A percentile compares a stretch with the other conserved stretches of the same genome.
Conservation (phyloP, 768 basidiomycete species). For the Suillus spraguei region DNA sequence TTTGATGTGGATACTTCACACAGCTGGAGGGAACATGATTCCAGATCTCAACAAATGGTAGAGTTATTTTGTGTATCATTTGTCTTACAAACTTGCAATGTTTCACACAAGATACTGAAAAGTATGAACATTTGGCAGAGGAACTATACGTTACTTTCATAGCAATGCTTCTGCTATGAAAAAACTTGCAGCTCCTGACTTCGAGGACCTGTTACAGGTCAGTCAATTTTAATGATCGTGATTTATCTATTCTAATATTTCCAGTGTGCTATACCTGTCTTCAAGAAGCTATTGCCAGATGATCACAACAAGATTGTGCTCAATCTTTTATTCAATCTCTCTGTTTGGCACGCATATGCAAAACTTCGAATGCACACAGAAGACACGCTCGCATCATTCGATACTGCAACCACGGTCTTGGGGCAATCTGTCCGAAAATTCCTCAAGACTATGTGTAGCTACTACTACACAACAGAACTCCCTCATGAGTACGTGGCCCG, state of each 20-base stretch:
- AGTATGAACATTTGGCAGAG: constrained; percentile 16
- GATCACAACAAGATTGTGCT: constrained; percentile 19
- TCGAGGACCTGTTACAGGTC: constrained; percentile 16
- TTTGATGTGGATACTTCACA: constrained; percentile 10
- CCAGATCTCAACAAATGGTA: constrained; percentile 8
- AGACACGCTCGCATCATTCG: constrained; percentile 10
- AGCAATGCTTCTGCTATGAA: constrained; percentile 15
- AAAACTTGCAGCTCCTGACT: constrained; percentile 13
- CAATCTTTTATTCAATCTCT: constrained; percentile 21
- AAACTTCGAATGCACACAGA: constrained; percentile 33
- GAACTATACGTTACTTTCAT: constrained; percentile 11
- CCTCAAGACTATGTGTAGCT: constrained; percentile 19
- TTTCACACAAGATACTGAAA: constrained; percentile 17
- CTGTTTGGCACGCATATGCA: constrained; percentile 33
- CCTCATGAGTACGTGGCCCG: constrained; percentile 30
- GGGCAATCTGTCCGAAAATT: constrained; percentile 30
- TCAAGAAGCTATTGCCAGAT: constrained; percentile 38
- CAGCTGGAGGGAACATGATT: not conserved
- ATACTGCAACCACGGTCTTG: constrained; percentile 10
- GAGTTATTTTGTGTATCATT: not conserved
- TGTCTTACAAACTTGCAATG: not conserved
- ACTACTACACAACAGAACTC: constrained; percentile 33
- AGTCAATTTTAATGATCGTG: not conserved
- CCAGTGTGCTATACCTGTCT: constrained; percentile 38
- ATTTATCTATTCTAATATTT: not conserved